phyloP scores from a whole-genome alignment of 129 eudicot species.

The Apium graveolens region DNA sequence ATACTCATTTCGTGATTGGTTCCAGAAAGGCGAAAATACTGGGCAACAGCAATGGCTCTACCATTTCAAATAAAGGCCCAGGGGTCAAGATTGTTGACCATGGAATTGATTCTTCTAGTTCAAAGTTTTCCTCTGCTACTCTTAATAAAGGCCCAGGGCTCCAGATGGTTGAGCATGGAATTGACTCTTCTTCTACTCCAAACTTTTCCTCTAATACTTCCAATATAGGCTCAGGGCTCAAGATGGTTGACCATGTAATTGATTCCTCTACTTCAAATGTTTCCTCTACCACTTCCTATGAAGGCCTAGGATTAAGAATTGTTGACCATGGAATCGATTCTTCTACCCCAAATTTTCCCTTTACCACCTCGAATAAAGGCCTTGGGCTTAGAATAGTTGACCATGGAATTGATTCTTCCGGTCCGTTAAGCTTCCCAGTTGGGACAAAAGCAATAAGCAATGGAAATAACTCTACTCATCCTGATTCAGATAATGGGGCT shows the following conservation, averaged over 20 bases:
- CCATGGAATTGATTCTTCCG: slow-evolving; percentile 15
- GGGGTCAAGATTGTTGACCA: slow-evolving; percentile 29
- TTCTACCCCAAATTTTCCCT: background rate
- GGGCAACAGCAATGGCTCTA: slow-evolving; percentile 31
- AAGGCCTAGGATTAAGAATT: slow-evolving; percentile 21
- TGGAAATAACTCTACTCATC: slow-evolving; percentile 19
- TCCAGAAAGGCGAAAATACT: slow-evolving; percentile 75
- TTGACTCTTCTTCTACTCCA: slow-evolving; percentile 1
- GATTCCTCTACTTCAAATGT: background rate
- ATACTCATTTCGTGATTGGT: slow-evolving; percentile 5
- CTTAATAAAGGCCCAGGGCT: slow-evolving; percentile 17
- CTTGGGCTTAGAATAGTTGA: slow-evolving; percentile 28
- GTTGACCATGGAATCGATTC: slow-evolving; percentile 23
- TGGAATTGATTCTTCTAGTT: slow-evolving; percentile 14
- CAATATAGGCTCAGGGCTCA: slow-evolving; percentile 18
- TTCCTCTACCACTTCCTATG: slow-evolving; percentile 15
- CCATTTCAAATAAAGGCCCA: slow-evolving; percentile 18
- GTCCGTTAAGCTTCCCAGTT: slow-evolving; percentile 21
- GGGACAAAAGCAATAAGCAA: slow-evolving; percentile 22
- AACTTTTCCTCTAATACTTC: slow-evolving; percentile 10
- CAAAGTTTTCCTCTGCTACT: slow-evolving; percentile 4
- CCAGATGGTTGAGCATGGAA: slow-evolving; percentile 28
- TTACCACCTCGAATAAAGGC: slow-evolving; percentile 19
- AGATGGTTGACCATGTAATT: slow-evolving; percentile 26
- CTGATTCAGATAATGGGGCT: slow-evolving; percentile 22